Percentiles rank a stretch among this genome's conserved stretches.
phyloP scores from a whole-genome alignment of 2,329 filamentous ascomycete genomes.

The Pleochaeta shiraiana region DNA sequence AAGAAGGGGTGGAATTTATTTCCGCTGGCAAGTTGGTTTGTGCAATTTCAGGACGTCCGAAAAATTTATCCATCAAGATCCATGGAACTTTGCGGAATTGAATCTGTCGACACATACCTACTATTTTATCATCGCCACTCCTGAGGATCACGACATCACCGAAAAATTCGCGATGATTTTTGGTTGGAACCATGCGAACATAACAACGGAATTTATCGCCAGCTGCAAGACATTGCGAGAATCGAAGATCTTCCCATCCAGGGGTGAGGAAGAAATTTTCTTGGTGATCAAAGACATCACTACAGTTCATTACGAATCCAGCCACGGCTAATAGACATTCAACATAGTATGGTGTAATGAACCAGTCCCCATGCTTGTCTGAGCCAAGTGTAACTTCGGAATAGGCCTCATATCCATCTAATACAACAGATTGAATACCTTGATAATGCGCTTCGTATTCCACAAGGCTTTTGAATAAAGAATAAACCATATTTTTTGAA shows the following conservation, averaged over 20 bases:
- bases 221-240: conserved; percentile 24
- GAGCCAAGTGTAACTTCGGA: conserved; percentile 1
- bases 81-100: conserved; percentile 26
- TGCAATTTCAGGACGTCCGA: background rate
- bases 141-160: conserved; percentile 31
- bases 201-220: conserved; percentile 30
- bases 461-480: conserved; percentile 37
- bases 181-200: conserved; percentile 30
- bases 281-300: conserved; percentile 31
- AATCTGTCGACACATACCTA: conserved; percentile 13
- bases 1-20: conserved; percentile 10
- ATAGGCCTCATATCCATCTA: conserved; percentile 14
- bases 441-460: conserved; percentile 32
- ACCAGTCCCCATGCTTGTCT: conserved; percentile 2
- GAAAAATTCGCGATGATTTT: conserved; percentile 26
- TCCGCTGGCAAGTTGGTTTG: conserved; percentile 20
- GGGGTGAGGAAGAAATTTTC: conserved; percentile 36
- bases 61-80: conserved; percentile 4
- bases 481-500: conserved; percentile 39
- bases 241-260: conserved; percentile 32
- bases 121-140: conserved; percentile 19
- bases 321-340: conserved; percentile 36
- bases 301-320: conserved; percentile 38
- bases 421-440: conserved; percentile 36
- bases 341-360: conserved; percentile 28